phyloP scores from a whole-genome alignment of 2,329 filamentous ascomycete genomes.

The Lojkania enalia region DNA sequence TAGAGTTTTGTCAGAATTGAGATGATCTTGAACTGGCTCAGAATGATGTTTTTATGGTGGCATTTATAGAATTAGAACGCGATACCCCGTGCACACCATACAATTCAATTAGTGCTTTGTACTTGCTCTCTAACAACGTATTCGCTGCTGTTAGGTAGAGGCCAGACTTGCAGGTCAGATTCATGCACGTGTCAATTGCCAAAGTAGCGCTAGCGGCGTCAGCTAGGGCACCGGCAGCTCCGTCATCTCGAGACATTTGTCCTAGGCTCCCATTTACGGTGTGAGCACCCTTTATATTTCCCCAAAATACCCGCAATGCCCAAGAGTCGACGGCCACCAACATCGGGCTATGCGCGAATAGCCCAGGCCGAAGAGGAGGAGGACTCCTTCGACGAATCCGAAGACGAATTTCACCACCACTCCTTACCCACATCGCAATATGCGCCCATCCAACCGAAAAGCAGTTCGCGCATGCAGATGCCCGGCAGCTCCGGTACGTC shows the following conservation, averaged over 20 bases:
- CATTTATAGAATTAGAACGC: too few species aligned
- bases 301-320: slow-evolving; percentile 29
- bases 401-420: slow-evolving; percentile 45
- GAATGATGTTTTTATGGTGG: too few species aligned
- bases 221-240: slow-evolving; percentile 4
- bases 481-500: slow-evolving; percentile 36
- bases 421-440: slow-evolving; percentile 47
- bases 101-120: too few species aligned
- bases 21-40: too few species aligned
- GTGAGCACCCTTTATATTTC: slow-evolving; percentile 5
- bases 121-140: too few species aligned
- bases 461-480: slow-evolving; percentile 49
- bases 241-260: slow-evolving; percentile 30
- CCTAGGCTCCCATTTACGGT: slow-evolving; percentile 13
- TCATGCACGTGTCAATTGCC: neutral
- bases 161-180: too few species aligned
- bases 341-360: slow-evolving; percentile 56
- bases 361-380: slow-evolving; percentile 58
- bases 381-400: slow-evolving; percentile 43
- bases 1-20: slow-evolving; percentile 21
- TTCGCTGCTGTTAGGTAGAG: too few species aligned
- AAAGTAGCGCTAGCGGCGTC: neutral
- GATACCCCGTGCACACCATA: slow-evolving; percentile 1
- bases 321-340: slow-evolving; percentile 45
- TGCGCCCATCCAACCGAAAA: slow-evolving; percentile 53